Conservation (phyloP, 1,284 basidiomycete genomes). For the Lentinula novae-zelandiae region DNA sequence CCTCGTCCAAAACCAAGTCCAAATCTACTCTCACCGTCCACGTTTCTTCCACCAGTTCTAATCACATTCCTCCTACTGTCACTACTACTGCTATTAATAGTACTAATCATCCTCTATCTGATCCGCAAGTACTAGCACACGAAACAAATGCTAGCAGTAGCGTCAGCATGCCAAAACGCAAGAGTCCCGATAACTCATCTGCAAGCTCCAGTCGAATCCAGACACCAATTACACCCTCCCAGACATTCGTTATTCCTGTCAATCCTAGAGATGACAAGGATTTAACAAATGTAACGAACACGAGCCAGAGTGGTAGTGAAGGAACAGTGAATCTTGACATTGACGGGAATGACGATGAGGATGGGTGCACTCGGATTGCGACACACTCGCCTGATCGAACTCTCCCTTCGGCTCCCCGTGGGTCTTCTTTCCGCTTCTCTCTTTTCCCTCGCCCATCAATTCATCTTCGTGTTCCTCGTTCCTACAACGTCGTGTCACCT, state of each 20-base stretch:
- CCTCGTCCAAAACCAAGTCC: background rate
- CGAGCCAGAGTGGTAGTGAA: too few relatives aligned
- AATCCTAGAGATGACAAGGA: too few relatives aligned
- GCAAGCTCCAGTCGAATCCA: background rate
- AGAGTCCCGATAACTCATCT: background rate
- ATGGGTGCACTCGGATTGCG: too few relatives aligned
- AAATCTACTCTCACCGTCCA: background rate
- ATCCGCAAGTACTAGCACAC: background rate
- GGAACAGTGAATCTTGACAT: too few relatives aligned
- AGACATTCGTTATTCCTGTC: background rate
- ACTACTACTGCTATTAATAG: background rate
- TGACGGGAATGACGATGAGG: background rate
- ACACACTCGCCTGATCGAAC: too few relatives aligned
- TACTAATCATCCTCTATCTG: background rate
- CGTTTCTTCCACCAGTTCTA: background rate
- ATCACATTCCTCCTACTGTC: background rate
- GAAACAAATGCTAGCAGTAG: background rate
- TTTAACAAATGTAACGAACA: too few relatives aligned
- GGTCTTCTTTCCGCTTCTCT: too few relatives aligned
- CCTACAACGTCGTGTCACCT: too few relatives aligned
- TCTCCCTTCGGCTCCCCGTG: too few relatives aligned
- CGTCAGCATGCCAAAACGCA: background rate
- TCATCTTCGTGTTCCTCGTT: background rate
- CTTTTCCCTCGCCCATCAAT: too few relatives aligned
- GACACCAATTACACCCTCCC: background rate